Conservation (phyloP, 2,329 filamentous ascomycete genomes). For the Trichoderma atroviride region DNA sequence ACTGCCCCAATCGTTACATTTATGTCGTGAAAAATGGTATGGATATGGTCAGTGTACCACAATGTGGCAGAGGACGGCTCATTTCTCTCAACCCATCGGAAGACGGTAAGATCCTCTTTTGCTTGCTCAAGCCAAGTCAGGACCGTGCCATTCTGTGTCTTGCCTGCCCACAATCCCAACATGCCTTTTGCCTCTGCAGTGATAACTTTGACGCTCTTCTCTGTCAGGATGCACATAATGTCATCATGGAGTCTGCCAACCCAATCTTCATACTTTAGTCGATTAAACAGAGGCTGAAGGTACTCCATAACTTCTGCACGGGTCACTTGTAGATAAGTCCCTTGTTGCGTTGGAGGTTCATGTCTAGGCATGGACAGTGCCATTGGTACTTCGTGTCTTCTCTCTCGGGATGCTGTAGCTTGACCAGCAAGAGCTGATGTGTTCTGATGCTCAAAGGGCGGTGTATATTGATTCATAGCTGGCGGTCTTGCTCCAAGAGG, state of each 20-base stretch:
- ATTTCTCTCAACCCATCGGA: conserved; percentile 3
- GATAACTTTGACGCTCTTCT: neutral
- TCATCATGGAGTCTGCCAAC: neutral
- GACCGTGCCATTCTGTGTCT: neutral
- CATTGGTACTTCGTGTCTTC: neutral
- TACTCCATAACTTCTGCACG: neutral
- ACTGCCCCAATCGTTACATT: neutral
- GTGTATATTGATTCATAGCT: neutral
- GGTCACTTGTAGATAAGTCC: neutral
- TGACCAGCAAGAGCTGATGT: neutral
- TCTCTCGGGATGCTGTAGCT: neutral
- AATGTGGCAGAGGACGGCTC: neutral
- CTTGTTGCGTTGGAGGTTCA: neutral
- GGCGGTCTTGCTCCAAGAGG: too few relatives aligned
- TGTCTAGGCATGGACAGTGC: neutral
- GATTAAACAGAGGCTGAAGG: neutral
- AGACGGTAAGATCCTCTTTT: neutral
- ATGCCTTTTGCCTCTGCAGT: neutral
- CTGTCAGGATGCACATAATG: neutral
- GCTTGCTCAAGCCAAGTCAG: neutral
- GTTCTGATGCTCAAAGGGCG: neutral
- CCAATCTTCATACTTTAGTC: neutral
- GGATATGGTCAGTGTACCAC: neutral
- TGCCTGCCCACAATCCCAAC: neutral
- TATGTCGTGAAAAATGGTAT: neutral